Conservation (phyloP, 2,329 filamentous ascomycete genomes). For the Setomelanomma holmii region DNA sequence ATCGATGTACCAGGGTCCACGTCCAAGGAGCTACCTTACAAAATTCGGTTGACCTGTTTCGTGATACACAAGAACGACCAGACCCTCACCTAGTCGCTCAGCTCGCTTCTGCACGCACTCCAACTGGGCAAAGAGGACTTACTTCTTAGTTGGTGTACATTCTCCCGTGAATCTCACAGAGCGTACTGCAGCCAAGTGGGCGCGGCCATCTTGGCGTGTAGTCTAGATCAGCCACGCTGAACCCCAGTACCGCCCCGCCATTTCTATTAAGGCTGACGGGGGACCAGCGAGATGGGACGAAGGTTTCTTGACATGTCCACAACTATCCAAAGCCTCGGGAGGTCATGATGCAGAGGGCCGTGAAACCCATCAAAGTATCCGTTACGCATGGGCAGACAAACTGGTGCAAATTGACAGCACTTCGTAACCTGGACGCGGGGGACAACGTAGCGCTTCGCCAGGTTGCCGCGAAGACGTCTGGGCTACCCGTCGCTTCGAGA, state of each 20-base stretch:
- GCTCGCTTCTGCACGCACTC: conserved; percentile 5
- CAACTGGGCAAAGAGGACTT: neutral
- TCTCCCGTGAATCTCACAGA: conserved; percentile 13
- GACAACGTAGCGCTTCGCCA: conserved; percentile 12
- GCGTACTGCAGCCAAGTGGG: conserved; percentile 35
- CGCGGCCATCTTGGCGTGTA: conserved; percentile 34
- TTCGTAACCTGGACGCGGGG: neutral
- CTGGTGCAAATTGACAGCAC: neutral
- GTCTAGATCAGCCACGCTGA: conserved; percentile 45
- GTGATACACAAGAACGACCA: conserved; percentile 9
- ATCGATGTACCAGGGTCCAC: conserved; percentile 7
- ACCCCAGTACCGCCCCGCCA: conserved; percentile 26
- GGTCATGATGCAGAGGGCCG: neutral
- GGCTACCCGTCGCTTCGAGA: conserved; percentile 16
- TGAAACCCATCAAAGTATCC: neutral
- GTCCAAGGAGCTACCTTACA: conserved; percentile 2
- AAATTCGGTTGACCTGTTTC: conserved; percentile 5
- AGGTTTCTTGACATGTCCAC: neutral
- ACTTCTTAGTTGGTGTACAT: conserved; percentile 2
- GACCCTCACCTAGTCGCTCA: neutral
- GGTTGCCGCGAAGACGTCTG: conserved; percentile 10
- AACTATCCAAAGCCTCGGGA: neutral
- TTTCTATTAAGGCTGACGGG: conserved; percentile 14
- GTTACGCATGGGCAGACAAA: neutral
- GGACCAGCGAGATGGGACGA: conserved; percentile 5